These are phyloP conservation scores for Phlyctochytrium planicorne DNA, from an alignment of 192 early-diverging fungal species.

Conservation along the genomic window DNA sequence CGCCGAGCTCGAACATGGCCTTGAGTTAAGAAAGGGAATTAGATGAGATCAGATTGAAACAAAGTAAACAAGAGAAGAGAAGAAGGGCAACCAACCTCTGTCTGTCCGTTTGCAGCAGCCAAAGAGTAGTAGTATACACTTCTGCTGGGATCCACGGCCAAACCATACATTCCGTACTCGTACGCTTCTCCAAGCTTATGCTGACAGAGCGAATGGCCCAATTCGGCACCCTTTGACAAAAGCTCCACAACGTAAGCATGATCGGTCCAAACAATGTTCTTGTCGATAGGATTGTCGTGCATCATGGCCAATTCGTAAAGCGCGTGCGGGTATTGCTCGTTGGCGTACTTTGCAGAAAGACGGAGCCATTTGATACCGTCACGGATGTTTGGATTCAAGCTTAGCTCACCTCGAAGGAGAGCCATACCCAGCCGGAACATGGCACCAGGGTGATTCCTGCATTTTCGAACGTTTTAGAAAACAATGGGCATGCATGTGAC, in stretches of 20 bases:
- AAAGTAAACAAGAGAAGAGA: no score
- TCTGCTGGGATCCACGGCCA: conserved; percentile 59
- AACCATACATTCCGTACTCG: conserved; percentile 75
- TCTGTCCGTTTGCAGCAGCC: conserved; percentile 75
- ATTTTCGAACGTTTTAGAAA: neutral
- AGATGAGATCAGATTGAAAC: neutral
- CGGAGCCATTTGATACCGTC: conserved; percentile 83
- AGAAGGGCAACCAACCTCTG: conserved; percentile 33
- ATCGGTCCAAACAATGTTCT: conserved; percentile 73
- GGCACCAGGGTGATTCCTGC: conserved; percentile 49
- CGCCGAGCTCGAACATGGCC: conserved; percentile 85
- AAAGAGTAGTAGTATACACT: conserved; percentile 78
- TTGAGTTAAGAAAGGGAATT: conserved; percentile 41
- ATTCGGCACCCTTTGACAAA: conserved; percentile 67
- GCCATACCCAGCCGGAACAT: conserved; percentile 77
- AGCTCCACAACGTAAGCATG: conserved; percentile 72
- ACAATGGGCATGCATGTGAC: neutral
- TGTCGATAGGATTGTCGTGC: conserved; percentile 68
- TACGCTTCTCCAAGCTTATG: conserved; percentile 78
- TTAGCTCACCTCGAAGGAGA: conserved; percentile 70
- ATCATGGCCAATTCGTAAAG: conserved; percentile 77
- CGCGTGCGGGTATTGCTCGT: conserved; percentile 65
- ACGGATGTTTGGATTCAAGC: conserved; percentile 65
- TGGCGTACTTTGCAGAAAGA: conserved; percentile 72
- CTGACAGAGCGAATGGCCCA: conserved; percentile 72